Evolutionary conservation across 768 basidiomycete species (phyloP).

Genomic region (Peribolospora baueri): DNA sequence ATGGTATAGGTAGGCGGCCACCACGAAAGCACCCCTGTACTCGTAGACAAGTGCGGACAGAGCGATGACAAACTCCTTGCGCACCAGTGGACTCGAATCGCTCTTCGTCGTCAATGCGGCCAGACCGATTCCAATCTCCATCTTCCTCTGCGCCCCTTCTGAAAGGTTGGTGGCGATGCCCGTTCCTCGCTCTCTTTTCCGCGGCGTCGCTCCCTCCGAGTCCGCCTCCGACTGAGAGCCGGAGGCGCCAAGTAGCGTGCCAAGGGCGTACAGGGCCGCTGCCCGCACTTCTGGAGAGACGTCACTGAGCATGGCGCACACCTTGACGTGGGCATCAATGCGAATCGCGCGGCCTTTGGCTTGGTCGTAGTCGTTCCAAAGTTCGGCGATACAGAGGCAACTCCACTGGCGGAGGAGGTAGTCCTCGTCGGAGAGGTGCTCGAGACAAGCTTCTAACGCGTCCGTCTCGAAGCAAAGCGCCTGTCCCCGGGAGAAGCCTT

Average conservation of each 20-base stretch:
- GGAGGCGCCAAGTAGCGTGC: constrained; percentile 76
- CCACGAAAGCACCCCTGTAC: constrained; percentile 85
- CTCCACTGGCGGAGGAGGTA: constrained; percentile 88
- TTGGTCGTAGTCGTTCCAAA: constrained; percentile 84
- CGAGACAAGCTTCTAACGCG: constrained; percentile 56
- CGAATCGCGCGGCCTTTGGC: constrained; percentile 33
- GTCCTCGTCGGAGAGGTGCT: constrained; percentile 63
- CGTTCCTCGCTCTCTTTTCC: constrained; percentile 20
- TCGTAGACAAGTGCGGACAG: constrained; percentile 84
- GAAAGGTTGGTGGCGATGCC: constrained; percentile 12
- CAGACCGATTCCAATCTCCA: constrained; percentile 80
- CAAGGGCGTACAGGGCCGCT: constrained; percentile 71
- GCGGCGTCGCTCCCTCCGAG: constrained; percentile 25
- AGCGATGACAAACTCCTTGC: constrained; percentile 75
- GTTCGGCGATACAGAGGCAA: constrained; percentile 70
- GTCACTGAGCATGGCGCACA: constrained; percentile 31
- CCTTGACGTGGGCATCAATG: constrained; percentile 1
- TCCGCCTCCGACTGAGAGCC: constrained; percentile 25
- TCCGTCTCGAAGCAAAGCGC: constrained; percentile 38
- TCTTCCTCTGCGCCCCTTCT: constrained; percentile 22
- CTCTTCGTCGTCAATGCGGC: constrained; percentile 73
- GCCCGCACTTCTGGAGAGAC: constrained; percentile 76
- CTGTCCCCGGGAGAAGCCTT: constrained; percentile 75
- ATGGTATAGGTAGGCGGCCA: constrained; percentile 91
- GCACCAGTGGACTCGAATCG: constrained; percentile 86